phyloP scores from a whole-genome alignment of 78 protist species.

The Dictyostelium intermedium region DNA sequence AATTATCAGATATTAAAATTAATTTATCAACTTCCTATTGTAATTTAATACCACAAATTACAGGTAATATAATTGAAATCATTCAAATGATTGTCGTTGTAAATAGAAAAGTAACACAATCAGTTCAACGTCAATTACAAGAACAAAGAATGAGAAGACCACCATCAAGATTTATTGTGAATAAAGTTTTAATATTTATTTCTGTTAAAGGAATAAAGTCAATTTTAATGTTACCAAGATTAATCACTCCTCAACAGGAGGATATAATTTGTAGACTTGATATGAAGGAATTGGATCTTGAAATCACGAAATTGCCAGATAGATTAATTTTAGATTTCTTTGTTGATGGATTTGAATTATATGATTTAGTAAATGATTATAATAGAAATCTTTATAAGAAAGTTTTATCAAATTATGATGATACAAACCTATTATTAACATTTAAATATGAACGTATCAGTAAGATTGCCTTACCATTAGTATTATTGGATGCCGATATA shows the following conservation, averaged over 20 bases:
- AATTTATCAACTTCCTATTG: not conserved
- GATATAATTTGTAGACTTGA: not conserved
- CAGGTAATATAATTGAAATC: conserved; percentile 63
- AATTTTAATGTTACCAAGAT: not conserved
- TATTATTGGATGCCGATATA: conserved; percentile 10
- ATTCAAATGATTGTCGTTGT: conserved; percentile 60
- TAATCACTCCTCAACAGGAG: not conserved
- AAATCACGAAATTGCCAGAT: not conserved
- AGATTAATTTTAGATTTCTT: not conserved
- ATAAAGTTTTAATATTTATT: not conserved
- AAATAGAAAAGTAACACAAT: conserved; percentile 40
- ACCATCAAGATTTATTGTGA: not conserved
- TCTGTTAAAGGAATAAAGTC: conserved; percentile 4
- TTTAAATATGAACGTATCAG: conserved; percentile 19
- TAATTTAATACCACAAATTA: conserved; percentile 32
- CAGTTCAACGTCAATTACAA: not conserved
- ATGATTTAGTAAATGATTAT: not conserved
- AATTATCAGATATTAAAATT: not conserved
- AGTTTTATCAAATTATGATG: conserved; percentile 9
- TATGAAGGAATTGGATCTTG: conserved; percentile 23
- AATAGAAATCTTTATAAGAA: not conserved
- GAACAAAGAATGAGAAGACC: not conserved
- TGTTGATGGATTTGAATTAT: conserved; percentile 53
- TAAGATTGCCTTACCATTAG: not conserved
- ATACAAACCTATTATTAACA: not conserved